Percentiles rank a stretch among this genome's conserved stretches.
These are phyloP conservation scores for Rubia tinctorum DNA, from an alignment of 305 asterid genomes.

Conservation along the genomic window DNA sequence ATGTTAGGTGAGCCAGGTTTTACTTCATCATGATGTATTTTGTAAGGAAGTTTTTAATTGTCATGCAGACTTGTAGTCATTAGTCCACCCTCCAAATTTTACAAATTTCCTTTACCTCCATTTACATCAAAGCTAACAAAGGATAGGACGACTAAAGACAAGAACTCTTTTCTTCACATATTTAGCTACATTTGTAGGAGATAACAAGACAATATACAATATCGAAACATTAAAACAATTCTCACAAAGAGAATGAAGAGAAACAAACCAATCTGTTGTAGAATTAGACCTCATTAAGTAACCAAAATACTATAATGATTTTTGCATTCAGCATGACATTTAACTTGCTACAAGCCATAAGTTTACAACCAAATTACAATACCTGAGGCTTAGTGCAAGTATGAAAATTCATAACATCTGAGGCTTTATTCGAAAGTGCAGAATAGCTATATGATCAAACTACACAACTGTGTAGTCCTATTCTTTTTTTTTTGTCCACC, in stretches of 20 bases:
- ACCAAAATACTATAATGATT: not conserved
- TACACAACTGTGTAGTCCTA: no score
- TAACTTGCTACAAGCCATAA: not conserved
- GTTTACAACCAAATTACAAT: not conserved
- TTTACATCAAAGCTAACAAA: not conserved
- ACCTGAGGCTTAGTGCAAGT: no score
- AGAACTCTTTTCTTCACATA: not conserved
- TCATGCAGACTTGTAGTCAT: not conserved
- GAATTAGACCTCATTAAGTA: not conserved
- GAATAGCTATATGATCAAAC: not conserved
- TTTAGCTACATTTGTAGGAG: not conserved
- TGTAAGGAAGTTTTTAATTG: not conserved
- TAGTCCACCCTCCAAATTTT: not conserved
- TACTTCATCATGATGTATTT: not conserved
- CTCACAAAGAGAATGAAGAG: not conserved
- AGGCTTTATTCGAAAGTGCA: not conserved
- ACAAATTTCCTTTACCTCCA: not conserved
- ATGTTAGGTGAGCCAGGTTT: not conserved
- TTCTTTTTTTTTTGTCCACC: not conserved
- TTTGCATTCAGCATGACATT: not conserved
- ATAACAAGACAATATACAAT: not conserved
- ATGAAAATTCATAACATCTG: not conserved
- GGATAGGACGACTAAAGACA: not conserved
- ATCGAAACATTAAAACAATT: not conserved
- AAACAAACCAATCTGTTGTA: not conserved